These are phyloP conservation scores for Erucastrum elatum DNA, from an alignment of 345 rosid species.

Conservation along the genomic window DNA sequence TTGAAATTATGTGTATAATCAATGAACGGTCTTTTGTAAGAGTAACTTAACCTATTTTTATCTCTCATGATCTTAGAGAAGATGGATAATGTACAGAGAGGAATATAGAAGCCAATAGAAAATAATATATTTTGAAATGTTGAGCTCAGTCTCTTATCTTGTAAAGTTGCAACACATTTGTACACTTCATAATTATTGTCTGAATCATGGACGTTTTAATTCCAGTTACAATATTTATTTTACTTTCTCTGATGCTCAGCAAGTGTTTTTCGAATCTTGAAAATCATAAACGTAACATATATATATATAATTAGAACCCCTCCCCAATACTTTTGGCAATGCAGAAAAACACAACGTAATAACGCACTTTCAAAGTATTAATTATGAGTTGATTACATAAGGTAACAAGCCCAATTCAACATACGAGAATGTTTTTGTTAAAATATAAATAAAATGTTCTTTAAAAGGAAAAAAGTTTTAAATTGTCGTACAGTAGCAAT, in stretches of 20 bases:
- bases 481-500: no score
- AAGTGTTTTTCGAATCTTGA: background rate
- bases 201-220: background rate
- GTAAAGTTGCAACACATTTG: constrained; percentile 10
- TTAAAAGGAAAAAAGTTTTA: no score
- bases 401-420: background rate
- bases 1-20: constrained; percentile 23
- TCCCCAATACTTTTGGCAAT: no score
- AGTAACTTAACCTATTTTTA: constrained; percentile 15
- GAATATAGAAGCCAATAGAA: background rate
- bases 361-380: background rate
- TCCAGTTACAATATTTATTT: background rate
- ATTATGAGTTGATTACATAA: no score
- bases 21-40: constrained; percentile 19
- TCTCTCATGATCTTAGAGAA: constrained; percentile 23
- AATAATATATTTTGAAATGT: constrained; percentile 11
- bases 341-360: background rate
- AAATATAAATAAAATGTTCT: no score
- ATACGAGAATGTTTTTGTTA: no score
- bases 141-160: constrained; percentile 18
- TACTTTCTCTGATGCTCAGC: background rate
- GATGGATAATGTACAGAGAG: constrained; percentile 13
- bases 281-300: background rate
- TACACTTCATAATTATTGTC: background rate
- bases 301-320: no score